These are phyloP conservation scores for Mycosphaerella sp. DNA, from an alignment of 2,329 filamentous ascomycete species.

Conservation along the genomic window DNA sequence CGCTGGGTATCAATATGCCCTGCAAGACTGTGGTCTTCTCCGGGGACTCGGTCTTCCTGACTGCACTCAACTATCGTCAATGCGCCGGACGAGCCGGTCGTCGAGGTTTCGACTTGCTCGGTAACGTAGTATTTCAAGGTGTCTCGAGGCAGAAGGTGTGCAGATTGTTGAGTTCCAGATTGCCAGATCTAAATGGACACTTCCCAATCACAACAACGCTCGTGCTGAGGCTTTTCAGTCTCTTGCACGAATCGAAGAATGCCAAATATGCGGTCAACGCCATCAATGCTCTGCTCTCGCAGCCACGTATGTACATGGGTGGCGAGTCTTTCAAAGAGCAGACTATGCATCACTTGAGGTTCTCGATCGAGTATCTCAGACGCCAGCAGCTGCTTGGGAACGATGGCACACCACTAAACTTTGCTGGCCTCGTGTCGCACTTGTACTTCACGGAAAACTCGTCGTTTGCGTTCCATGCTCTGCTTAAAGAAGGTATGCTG, in stretches of 20 bases:
- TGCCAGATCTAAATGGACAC: slow-evolving; percentile 69
- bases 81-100: slow-evolving; percentile 71
- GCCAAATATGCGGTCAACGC: slow-evolving; percentile 56
- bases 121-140: slow-evolving; percentile 72
- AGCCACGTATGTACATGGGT: slow-evolving; percentile 64
- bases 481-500: slow-evolving; percentile 55
- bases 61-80: slow-evolving; percentile 70
- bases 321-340: slow-evolving; percentile 62
- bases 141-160: slow-evolving; percentile 56
- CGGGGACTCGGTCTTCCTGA: slow-evolving; percentile 67
- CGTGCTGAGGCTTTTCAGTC: slow-evolving; percentile 60
- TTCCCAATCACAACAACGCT: slow-evolving; percentile 72
- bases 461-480: slow-evolving; percentile 68
- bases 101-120: slow-evolving; percentile 72
- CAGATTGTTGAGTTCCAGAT: slow-evolving; percentile 63
- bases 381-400: slow-evolving; percentile 59
- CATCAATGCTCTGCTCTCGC: slow-evolving; percentile 62
- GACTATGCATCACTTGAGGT: slow-evolving; percentile 68
- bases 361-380: slow-evolving; percentile 73
- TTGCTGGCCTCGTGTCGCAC: slow-evolving; percentile 63
- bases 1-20: slow-evolving; percentile 76
- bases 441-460: slow-evolving; percentile 72
- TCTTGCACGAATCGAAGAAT: slow-evolving; percentile 60
- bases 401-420: slow-evolving; percentile 61
- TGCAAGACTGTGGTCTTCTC: slow-evolving; percentile 75